Base-by-base conservation (phyloP, 169 alveolate genomes). In the Besnoitia besnoiti region DNA sequence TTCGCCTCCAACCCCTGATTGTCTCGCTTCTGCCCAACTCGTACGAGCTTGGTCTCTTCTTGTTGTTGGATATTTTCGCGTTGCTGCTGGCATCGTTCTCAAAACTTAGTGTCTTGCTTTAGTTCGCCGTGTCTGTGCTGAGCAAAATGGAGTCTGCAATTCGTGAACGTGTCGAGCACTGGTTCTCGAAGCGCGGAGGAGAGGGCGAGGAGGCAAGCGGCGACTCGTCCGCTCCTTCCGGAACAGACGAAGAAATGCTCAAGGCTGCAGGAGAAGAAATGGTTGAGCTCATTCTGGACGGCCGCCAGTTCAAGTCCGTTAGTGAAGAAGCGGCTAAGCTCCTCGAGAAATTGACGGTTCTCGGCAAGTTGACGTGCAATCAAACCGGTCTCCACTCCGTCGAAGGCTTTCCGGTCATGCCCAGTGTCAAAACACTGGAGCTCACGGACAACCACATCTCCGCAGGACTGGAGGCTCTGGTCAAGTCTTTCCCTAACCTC, bases 401-500 rank as follows among this genome's bases (percentile, higher is more conserved):
- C 59, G 96, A 93, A 30, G 96, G 95, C 91, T 95, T 97, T 73
- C 99, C 98, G 27, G 92, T 49, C 89, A 94, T 97, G 85, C 98
- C 95, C 24, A 94, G 95, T n/a, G 95, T 97, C 50, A 96, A 93
- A 77, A 97, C 96, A 39, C 93, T 97, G 42, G 99, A 97, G 82
- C 73, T 96, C 92, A 97, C 98, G 33, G 99, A 97, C 90, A 97
- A 97, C 87, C 97, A 97, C 95, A 92, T 97, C 91, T 92, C 97
- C 55, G 76, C 92, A 33, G 95, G 95, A 0, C 93, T 95, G 30
- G 97, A 97, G 50, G 94, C 96, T 27, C 95, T 97, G 0, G 97
- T 95, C 35, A 92, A 94, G 44, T 93, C 95, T 2, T 97, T 95
- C 91, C 98, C 98, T 4, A 97, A 97, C 93, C 96, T 97, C 46